Base-by-base conservation (phyloP, 2,329 filamentous ascomycete genomes). In the Aspergillus thermomutatus region DNA sequence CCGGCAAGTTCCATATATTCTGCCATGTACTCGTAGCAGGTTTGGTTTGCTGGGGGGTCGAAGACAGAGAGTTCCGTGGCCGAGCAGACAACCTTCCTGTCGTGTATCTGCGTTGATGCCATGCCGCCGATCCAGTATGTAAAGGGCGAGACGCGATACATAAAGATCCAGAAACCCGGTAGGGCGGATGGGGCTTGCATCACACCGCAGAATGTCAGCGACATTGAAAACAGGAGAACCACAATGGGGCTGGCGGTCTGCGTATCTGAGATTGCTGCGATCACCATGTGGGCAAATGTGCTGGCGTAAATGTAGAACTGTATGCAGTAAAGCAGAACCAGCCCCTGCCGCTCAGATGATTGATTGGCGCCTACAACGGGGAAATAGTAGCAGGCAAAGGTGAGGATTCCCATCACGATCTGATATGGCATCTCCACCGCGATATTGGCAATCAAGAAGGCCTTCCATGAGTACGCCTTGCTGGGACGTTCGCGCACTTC, bases 341-440 rank as follows among this genome's bases (percentile, higher is more conserved):
- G 83, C 1, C 79, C 88, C 9, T 90, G 89, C 31, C 91, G 89
- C 65, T 89, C 83, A 4, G 82, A 72, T 3, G 87, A 82, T 58
- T 84, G 77, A 59, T 83, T 81, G 0, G 79, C 78, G 17, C 79
- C 74, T 1, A 95, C 85, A 1, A 91, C 90, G 72, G 94, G 31
- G 7, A 17, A 96, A 79, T 95, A 96, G 84, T 89, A 93, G 73
- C 82, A 87, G 69, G 90, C 82, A 77, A 80, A 96, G 79, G 92
- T 87, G 62, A 94, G 74, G 14, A 87, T 81, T 3, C 87, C 84
- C 82, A 91, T 66, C 28, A 94, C 72, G 0, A 86, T 83, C 72
- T 94, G 91, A 88, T 90, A 96, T 0, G 91, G 90, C 2, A 96
- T 76, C 71, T 96, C 92, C 54, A 92, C 90, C 28, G 91, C 76